phyloP scores from a whole-genome alignment of 208 protist species.

The Crithidia acanthocephali region DNA sequence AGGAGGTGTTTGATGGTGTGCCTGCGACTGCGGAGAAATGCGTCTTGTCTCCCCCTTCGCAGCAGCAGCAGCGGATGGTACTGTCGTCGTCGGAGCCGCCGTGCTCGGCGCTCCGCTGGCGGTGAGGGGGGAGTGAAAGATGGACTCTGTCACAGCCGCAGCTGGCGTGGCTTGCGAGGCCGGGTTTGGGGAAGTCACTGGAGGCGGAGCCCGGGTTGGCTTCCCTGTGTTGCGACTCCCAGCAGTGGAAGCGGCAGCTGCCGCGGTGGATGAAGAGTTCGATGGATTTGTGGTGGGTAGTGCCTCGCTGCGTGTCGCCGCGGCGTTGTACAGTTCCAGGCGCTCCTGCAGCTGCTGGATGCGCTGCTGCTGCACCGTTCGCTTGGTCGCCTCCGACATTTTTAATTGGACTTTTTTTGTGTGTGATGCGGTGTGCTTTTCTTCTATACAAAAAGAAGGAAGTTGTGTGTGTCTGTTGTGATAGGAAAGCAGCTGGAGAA shows the following conservation, averaged over 20 bases:
- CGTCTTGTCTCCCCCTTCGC: constrained; percentile 1
- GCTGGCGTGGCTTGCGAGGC: neutral
- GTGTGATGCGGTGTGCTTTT: neutral
- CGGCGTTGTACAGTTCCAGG: constrained; percentile 76
- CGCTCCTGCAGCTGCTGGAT: constrained; percentile 82
- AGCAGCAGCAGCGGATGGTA: neutral
- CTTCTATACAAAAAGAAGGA: neutral
- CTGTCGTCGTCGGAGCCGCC: neutral
- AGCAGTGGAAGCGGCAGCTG: neutral
- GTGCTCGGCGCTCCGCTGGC: neutral
- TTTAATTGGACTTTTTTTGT: neutral
- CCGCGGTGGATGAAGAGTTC: neutral
- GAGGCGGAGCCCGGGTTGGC: constrained; percentile 24
- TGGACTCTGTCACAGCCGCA: constrained; percentile 2
- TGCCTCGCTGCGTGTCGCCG: constrained; percentile 23
- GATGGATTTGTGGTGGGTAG: neutral
- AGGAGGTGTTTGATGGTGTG: constrained; percentile 8
- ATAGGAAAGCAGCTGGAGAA: too few relatives aligned
- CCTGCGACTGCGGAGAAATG: constrained; percentile 6
- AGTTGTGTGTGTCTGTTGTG: too few relatives aligned
- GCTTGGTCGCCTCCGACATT: constrained; percentile 23
- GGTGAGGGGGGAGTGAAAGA: constrained; percentile 2
- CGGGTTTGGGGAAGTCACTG: constrained; percentile 13
- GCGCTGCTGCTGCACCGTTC: constrained; percentile 43
- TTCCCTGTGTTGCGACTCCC: constrained; percentile 9